Evolutionary conservation across 345 rosid species (phyloP).

Genomic region (Eucalyptus coolabah): DNA sequence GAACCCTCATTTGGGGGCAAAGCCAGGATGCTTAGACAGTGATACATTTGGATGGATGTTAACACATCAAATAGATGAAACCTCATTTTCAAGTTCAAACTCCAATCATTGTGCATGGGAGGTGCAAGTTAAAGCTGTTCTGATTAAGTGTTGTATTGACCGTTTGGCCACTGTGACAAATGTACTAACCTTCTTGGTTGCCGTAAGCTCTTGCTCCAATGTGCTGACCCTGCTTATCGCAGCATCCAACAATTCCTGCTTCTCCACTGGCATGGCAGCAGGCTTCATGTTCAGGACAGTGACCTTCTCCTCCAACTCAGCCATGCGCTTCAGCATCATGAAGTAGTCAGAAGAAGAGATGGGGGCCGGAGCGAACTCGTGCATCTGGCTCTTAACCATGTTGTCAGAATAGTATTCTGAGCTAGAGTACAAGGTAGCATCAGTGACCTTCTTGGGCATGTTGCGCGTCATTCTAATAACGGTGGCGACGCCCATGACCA

Average conservation of each 20-base stretch:
- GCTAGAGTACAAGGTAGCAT: constrained; percentile 43
- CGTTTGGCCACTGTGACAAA: not conserved
- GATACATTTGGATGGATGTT: not conserved
- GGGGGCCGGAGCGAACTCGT: constrained; percentile 8
- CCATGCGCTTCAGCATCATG: constrained; percentile 61
- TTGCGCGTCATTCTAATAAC: constrained; percentile 68
- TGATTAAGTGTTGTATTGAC: not conserved
- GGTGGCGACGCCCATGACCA: constrained; percentile 73
- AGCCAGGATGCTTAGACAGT: not conserved
- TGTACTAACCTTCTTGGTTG: constrained; percentile 66
- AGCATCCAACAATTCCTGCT: constrained; percentile 69
- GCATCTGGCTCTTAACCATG: constrained; percentile 15
- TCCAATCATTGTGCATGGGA: not conserved
- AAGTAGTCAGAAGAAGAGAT: constrained; percentile 43
- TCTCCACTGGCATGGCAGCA: constrained; percentile 50
- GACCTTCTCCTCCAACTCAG: constrained; percentile 69
- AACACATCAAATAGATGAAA: not conserved
- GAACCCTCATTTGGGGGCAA: not conserved
- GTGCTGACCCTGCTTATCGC: constrained; percentile 52
- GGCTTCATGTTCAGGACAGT: constrained; percentile 39
- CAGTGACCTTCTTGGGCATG: constrained; percentile 59
- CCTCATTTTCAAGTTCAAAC: not conserved
- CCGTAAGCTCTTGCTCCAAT: constrained; percentile 72
- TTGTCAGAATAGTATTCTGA: constrained; percentile 23
- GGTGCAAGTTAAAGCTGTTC: not conserved